Evolutionary conservation across 768 basidiomycete species (phyloP).

Genomic region (Suillus spraguei): DNA sequence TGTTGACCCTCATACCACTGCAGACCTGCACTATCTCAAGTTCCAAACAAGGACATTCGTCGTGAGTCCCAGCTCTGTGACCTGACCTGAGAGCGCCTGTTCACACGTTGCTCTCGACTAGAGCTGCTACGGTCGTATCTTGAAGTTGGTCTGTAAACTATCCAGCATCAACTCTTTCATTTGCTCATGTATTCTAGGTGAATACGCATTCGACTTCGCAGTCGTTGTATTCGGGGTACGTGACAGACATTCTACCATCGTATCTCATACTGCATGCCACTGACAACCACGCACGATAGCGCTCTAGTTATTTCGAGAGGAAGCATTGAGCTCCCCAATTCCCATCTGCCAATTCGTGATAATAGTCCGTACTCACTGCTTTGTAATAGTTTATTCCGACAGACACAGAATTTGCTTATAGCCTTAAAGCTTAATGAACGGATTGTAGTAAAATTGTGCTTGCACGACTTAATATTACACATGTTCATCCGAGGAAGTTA

Average conservation of each 20-base stretch:
- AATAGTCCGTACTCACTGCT: slow-evolving; percentile 7
- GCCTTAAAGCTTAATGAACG: neutral
- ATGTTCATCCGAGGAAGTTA: slow-evolving; percentile 88
- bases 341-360: slow-evolving; percentile 5
- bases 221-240: slow-evolving; percentile 76
- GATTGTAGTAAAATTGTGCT: neutral
- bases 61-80: slow-evolving; percentile 52
- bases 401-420: neutral
- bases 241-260: slow-evolving; percentile 31
- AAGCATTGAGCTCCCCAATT: slow-evolving; percentile 12
- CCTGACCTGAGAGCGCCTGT: neutral
- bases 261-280: neutral
- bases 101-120: slow-evolving; percentile 30
- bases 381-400: neutral
- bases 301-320: slow-evolving; percentile 76
- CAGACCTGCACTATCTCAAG: slow-evolving; percentile 73
- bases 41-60: slow-evolving; percentile 88
- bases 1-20: slow-evolving; percentile 7
- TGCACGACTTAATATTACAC: slow-evolving; percentile 7
- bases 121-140: slow-evolving; percentile 78
- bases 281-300: slow-evolving; percentile 40
- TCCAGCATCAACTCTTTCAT: neutral
- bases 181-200: slow-evolving; percentile 48
- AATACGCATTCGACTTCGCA: slow-evolving; percentile 86
- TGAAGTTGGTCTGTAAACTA: slow-evolving; percentile 63